Percentiles rank a stretch among this genome's conserved stretches.
phyloP scores from a whole-genome alignment of 257 asterid species.

The Solanum infundibuliforme region DNA sequence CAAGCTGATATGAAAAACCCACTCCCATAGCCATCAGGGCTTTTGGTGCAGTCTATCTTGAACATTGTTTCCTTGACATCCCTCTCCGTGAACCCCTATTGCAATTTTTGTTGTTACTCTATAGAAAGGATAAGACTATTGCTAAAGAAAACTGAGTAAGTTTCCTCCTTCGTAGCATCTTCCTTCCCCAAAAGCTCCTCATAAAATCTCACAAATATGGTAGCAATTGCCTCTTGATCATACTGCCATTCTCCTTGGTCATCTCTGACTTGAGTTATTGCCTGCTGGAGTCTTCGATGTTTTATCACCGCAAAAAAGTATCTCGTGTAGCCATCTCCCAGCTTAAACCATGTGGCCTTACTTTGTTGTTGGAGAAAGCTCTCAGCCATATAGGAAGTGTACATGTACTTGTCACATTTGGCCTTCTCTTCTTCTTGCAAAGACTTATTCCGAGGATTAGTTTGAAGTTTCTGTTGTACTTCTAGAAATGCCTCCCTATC shows the following conservation, averaged over 20 bases:
- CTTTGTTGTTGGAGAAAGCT: neutral
- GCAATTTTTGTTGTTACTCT: too few relatives aligned
- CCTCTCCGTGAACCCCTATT: too few relatives aligned
- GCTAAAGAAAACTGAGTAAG: too few relatives aligned
- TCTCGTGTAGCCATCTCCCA: neutral
- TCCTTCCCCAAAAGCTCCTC: neutral
- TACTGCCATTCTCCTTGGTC: neutral
- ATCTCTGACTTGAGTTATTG: neutral
- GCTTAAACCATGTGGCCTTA: neutral
- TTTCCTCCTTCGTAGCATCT: neutral
- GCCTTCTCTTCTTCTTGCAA: neutral
- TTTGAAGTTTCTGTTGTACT: neutral
- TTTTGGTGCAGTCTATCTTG: neutral
- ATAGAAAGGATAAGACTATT: neutral
- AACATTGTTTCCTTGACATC: neutral
- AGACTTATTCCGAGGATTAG: too few relatives aligned
- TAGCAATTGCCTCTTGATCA: neutral
- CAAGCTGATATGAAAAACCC: neutral
- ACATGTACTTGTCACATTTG: neutral
- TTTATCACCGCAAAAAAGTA: neutral
- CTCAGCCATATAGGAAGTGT: neutral
- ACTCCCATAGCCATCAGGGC: neutral
- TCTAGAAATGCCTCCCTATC: neutral
- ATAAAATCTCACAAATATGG: neutral
- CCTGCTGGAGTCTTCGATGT: neutral